phyloP scores from a whole-genome alignment of 345 rosid genomes.

The Xanthoceras sorbifolium region DNA sequence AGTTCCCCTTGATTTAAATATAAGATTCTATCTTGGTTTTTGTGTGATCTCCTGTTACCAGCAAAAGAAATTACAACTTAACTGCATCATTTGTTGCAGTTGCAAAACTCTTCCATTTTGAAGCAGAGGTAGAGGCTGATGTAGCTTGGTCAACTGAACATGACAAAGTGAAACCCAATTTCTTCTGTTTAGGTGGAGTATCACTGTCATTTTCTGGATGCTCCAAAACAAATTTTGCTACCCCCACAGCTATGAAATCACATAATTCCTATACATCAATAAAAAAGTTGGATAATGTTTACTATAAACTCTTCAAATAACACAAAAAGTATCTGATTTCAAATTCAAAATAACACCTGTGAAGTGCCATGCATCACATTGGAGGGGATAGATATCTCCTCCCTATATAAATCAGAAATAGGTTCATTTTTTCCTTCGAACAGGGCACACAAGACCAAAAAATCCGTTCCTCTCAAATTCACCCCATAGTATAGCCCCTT shows the following conservation, averaged over 20 bases:
- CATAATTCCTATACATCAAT: slow-evolving; percentile 40
- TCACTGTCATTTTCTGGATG: slow-evolving; percentile 30
- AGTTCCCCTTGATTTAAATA: not conserved
- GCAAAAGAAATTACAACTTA: slow-evolving; percentile 20
- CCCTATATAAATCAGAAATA: slow-evolving; percentile 44
- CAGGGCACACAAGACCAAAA: slow-evolving; percentile 46
- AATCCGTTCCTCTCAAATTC: slow-evolving; percentile 46
- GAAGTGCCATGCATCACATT: slow-evolving; percentile 37
- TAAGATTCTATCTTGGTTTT: no score
- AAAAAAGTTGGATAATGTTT: not conserved
- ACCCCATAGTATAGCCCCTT: slow-evolving; percentile 60
- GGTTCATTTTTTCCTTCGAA: slow-evolving; percentile 57
- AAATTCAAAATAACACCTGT: slow-evolving; percentile 33
- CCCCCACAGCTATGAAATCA: slow-evolving; percentile 47
- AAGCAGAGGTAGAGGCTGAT: slow-evolving; percentile 36
- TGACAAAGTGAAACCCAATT: slow-evolving; percentile 51
- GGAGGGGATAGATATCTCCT: slow-evolving; percentile 50
- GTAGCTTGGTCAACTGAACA: slow-evolving; percentile 38
- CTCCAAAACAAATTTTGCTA: slow-evolving; percentile 43
- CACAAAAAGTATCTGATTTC: not conserved
- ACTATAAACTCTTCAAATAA: not conserved
- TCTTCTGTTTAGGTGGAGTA: slow-evolving; percentile 23
- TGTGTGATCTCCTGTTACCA: not conserved
- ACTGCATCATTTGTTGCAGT: slow-evolving; percentile 41
- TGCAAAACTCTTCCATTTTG: slow-evolving; percentile 46